A percentile compares a stretch with the other conserved stretches of the same genome.
phyloP scores from a whole-genome alignment of 139 green algal species.

The Yamagishiella unicocca region DNA sequence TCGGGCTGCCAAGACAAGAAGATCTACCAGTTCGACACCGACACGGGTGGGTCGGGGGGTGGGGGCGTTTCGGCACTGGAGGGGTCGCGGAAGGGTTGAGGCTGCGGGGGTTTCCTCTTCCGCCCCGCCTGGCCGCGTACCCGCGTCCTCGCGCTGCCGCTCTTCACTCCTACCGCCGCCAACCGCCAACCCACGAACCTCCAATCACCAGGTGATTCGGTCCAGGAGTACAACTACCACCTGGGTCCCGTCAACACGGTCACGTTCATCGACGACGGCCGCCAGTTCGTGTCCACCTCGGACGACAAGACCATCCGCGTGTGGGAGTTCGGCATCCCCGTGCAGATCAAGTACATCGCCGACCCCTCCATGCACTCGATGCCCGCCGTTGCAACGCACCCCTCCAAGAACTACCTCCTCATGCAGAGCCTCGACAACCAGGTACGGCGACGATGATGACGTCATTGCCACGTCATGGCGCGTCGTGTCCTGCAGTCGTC shows the following conservation, averaged over 20 bases:
- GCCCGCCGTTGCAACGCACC: constrained; percentile 80
- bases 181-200: too few species aligned
- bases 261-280: constrained; percentile 95
- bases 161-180: background rate
- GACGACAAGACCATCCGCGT: constrained; percentile 99
- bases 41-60: constrained; percentile 66
- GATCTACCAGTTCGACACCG: constrained; percentile 94
- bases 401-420: constrained; percentile 83
- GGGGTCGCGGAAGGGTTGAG: too few species aligned
- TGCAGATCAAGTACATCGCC: constrained; percentile 94
- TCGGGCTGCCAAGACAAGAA: constrained; percentile 95
- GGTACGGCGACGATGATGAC: too few species aligned
- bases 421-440: constrained; percentile 80
- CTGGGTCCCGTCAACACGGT: constrained; percentile 97
- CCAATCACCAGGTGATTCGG: constrained; percentile 11
- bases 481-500: too few species aligned
- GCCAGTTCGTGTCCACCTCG: constrained; percentile 87
- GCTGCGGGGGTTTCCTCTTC: background rate
- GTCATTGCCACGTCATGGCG: too few species aligned
- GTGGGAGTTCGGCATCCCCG: constrained; percentile 98
- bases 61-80: too few species aligned
- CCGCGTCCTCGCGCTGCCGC: background rate
- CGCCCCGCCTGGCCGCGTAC: background rate
- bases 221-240: constrained; percentile 98
- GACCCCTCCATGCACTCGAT: constrained; percentile 98